phyloP scores from a whole-genome alignment of 805 yeast genomes.

The Grigorovia jiainica region DNA sequence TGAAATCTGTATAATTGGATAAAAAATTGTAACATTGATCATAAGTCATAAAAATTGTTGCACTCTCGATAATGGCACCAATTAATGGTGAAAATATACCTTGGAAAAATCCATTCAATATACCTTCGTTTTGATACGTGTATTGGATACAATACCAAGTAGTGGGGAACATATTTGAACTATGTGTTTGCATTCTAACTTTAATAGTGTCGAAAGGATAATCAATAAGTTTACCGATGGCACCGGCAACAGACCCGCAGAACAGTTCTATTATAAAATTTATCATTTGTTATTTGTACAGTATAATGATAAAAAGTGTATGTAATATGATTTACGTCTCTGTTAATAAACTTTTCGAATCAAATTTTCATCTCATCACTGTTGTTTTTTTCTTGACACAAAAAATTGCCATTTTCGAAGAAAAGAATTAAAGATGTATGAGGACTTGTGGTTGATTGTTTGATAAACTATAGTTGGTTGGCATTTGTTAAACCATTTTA shows the following conservation, averaged over 20 bases:
- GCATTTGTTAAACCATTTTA: no score
- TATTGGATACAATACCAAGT: slow-evolving; percentile 56
- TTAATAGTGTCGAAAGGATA: slow-evolving; percentile 91
- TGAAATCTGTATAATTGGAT: slow-evolving; percentile 17
- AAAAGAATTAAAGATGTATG: no score
- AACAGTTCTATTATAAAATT: slow-evolving; percentile 19
- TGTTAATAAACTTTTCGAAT: neutral
- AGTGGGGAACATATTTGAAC: slow-evolving; percentile 44
- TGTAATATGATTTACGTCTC: neutral
- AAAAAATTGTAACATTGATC: slow-evolving; percentile 36
- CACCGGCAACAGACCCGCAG: slow-evolving; percentile 51
- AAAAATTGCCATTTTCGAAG: no score
- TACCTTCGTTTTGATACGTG: slow-evolving; percentile 62
- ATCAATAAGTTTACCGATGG: slow-evolving; percentile 74
- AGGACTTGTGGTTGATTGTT: no score
- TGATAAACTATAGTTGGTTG: no score
- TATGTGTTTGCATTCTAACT: slow-evolving; percentile 76
- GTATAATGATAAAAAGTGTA: no score
- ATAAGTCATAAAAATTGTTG: slow-evolving; percentile 65
- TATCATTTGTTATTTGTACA: no score
- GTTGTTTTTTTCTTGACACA: no score
- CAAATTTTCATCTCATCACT: no score
- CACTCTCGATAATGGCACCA: slow-evolving; percentile 88
- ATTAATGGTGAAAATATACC: slow-evolving; percentile 72
- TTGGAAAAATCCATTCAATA: slow-evolving; percentile 60